Conservation (phyloP, 768 basidiomycete genomes). For the Suillus discolor region DNA sequence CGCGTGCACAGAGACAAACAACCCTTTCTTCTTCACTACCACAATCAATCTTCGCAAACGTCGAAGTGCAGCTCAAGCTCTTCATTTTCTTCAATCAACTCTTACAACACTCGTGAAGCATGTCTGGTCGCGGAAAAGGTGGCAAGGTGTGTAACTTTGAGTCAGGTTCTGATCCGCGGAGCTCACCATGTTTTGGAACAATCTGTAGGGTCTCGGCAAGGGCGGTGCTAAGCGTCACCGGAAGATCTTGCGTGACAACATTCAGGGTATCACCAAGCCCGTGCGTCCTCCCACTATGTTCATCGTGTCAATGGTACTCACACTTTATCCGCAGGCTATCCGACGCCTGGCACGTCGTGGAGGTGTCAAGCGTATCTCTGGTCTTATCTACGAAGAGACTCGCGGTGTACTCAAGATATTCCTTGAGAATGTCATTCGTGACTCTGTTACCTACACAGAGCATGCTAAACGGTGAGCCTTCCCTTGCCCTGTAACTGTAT, state of each 20-base stretch:
- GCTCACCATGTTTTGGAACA: background rate
- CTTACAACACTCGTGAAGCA: constrained; percentile 27
- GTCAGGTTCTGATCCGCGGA: background rate
- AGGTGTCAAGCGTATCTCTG: constrained; percentile 89
- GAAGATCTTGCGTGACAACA: constrained; percentile 80
- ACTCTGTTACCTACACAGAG: constrained; percentile 91
- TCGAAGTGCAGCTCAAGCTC: background rate
- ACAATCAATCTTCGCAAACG: background rate
- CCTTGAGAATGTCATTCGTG: constrained; percentile 83
- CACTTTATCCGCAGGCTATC: constrained; percentile 35
- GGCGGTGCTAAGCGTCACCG: constrained; percentile 84
- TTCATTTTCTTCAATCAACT: background rate
- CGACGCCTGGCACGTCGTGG: constrained; percentile 86
- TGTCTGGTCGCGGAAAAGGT: constrained; percentile 89
- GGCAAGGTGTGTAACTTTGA: constrained; percentile 50
- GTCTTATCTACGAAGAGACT: constrained; percentile 88
- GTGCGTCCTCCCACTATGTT: constrained; percentile 7
- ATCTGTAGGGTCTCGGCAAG: constrained; percentile 72
- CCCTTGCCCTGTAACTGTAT: background rate
- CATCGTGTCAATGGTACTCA: background rate
- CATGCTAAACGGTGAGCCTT: constrained; percentile 70
- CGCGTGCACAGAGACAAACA: constrained; percentile 4
- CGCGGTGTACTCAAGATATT: constrained; percentile 90
- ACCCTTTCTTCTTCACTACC: constrained; percentile 9
- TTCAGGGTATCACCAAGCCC: constrained; percentile 49